Evolutionary conservation across 352 stramenopile genomes (phyloP), one percentile per base, ranked within the genome.

Genomic region (Globisporangium sylvaticum): DNA sequence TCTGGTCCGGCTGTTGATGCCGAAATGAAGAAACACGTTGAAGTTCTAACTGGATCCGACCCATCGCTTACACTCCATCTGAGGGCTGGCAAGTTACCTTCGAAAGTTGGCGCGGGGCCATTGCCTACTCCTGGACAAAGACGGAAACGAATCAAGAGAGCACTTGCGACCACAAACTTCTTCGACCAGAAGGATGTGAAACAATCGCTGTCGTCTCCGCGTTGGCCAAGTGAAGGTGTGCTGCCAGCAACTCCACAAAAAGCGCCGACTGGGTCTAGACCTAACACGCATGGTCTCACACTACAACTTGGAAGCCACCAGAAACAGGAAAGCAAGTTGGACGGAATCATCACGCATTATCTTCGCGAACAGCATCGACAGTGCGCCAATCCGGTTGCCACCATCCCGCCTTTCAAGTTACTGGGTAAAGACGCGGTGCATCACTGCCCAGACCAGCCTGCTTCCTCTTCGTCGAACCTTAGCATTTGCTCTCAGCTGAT

Each of bases 291-390:
- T 20, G 42, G 55, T 7, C 20, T 57, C 6, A 63, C 53, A 8
- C 12, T 68, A 3, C 53, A 68, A 9, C 27, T 66, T 4, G 48
- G 46, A 22, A 44, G 14, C 29, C 42, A 62, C 7, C 48, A 56
- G 25, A 48, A 62, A 6, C 25, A 31, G n/a, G 44, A 65, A 32
- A 94, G 80, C 66, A 84, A 86, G 53, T 52, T 94, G 14, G 86
- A 96, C 66, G 79, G 84, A 29, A 94, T 97, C 50, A 94, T 96
- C 42, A 91, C 81, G 1, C 84, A 95, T 67, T 96, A 94, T 61
- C 72, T 96, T 22, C 81, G 88, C 61, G 88, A 96, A 53, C 90
- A 97, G 67, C 90, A 97, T 66, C 87, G 90, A 6, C 89, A 95
- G 61, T 97, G 90, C 58, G 65, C 84, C 0, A 94, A 96, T 46